Evolutionary conservation across 2,329 filamentous ascomycete genomes (phyloP).

Genomic region (Penicillium thymicola): DNA sequence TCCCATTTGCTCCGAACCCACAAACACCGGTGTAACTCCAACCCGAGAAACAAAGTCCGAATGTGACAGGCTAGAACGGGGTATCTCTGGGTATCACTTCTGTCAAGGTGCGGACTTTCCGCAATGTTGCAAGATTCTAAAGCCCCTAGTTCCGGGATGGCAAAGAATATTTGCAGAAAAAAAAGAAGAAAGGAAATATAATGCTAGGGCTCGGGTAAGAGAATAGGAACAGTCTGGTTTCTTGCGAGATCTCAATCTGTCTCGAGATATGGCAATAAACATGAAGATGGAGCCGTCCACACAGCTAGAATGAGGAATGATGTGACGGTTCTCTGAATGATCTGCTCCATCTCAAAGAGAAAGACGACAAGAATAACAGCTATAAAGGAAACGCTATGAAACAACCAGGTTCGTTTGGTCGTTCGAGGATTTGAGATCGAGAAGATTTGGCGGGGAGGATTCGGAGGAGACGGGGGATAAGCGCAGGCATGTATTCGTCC

Average conservation of each 20-base stretch:
- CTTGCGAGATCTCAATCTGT: conserved; percentile 1
- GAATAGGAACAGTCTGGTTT: neutral
- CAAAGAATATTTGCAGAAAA: neutral
- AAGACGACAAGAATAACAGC: neutral
- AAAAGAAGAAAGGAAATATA: neutral
- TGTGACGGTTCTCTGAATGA: neutral
- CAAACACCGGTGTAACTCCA: neutral
- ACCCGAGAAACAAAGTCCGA: neutral
- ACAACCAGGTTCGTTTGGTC: neutral
- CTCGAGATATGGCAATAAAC: conserved; percentile 3
- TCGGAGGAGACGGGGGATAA: neutral
- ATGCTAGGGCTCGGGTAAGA: neutral
- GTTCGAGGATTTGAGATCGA: neutral
- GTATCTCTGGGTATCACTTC: neutral
- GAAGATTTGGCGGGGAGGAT: neutral
- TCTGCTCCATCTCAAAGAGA: neutral
- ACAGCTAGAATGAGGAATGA: neutral
- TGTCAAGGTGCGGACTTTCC: neutral
- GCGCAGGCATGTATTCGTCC: neutral
- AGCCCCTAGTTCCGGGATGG: neutral
- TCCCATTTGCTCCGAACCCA: neutral
- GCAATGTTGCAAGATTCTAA: neutral
- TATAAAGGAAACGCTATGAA: neutral
- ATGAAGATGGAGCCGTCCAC: neutral
- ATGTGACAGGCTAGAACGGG: neutral